Evolutionary conservation across 176 grass and related monocot species (phyloP).

Genomic region (Lolium perenne): DNA sequence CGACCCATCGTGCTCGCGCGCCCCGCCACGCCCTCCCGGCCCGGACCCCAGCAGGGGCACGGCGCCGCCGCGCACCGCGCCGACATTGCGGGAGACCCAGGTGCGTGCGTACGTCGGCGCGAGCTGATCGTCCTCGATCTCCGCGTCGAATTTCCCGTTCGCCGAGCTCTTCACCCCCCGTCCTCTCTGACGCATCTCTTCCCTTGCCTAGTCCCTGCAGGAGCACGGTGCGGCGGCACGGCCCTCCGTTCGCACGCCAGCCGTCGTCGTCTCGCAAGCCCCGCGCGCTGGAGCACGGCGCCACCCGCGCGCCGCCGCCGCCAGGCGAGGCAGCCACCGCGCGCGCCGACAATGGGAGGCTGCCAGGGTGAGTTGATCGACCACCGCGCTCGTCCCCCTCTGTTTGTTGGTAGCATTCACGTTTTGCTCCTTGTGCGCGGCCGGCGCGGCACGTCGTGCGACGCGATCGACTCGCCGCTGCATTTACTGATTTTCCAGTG

Average conservation of each 20-base stretch:
- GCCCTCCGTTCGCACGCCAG: neutral
- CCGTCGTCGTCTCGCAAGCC: neutral
- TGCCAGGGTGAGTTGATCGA: neutral
- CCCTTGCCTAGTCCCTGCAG: neutral
- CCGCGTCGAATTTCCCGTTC: neutral
- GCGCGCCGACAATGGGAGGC: neutral
- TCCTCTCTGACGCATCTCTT: neutral
- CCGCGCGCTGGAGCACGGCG: neutral
- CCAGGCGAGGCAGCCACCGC: neutral
- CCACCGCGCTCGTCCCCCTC: neutral
- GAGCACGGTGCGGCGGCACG: neutral
- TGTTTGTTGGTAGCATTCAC: neutral
- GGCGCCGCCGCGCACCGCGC: neutral
- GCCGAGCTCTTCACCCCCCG: neutral
- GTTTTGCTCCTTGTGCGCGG: neutral
- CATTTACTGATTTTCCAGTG: neutral
- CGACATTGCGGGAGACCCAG: neutral
- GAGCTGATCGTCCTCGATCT: neutral
- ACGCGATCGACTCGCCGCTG: neutral
- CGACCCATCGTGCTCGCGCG: constrained; percentile 35
- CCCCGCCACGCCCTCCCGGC: neutral
- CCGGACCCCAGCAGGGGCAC: neutral
- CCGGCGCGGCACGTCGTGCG: neutral
- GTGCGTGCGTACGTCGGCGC: neutral
- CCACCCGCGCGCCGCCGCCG: too few relatives aligned